Base-by-base conservation (phyloP, 2,329 filamentous ascomycete species). In the Westerdykella sp. region DNA sequence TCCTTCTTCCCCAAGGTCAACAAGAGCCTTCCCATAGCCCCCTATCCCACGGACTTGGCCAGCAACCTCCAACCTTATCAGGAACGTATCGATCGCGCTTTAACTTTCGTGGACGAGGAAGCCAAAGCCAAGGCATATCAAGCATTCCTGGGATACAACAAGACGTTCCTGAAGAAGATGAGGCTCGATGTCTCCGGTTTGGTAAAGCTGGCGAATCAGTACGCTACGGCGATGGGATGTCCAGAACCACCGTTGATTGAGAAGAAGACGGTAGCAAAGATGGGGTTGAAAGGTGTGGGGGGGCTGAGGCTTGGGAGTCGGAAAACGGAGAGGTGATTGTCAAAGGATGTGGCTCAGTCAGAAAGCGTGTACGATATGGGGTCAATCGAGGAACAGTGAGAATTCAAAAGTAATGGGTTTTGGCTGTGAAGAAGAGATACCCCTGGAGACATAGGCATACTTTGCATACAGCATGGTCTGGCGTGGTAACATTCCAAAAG, bases 1-100 rank as follows among this genome's bases (percentile, higher is more conserved):
- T 67, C 69, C 6, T 79, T 74, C 63, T 78, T 78, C 58, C 57
- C 73, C 18, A 65, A 62, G 30, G 60, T 62, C 43, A 77, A 77
- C 56, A 73, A 60, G 46, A 66, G 69, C 25, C 58, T 78, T 14
- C 73, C 73, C 14, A 77, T 78, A 54, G 59, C 73, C 23, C 67
- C 73, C 2, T 74, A 77, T 48, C 70, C 73, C 1, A 59, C 64
- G 12, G 62, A 69, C 16, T 63, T 77, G 44, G 57, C 62, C 6
- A 55, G 60, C 11, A 54, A 58, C 9, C 62, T 70, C 25, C 42
- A 63, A 6, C 45, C 58, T 18, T 63, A 61, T 48, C 51, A 64
- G 30, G 34, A 50, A 5, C 56, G 54, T 5, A 59, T 73, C 37
- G 51, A 56, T 15, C 46, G 53, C 12, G 65, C 65, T 0, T 62